Evolutionary conservation across 495 filamentous ascomycete genomes (phyloP).

Genomic region (Tetracladium setigerum): DNA sequence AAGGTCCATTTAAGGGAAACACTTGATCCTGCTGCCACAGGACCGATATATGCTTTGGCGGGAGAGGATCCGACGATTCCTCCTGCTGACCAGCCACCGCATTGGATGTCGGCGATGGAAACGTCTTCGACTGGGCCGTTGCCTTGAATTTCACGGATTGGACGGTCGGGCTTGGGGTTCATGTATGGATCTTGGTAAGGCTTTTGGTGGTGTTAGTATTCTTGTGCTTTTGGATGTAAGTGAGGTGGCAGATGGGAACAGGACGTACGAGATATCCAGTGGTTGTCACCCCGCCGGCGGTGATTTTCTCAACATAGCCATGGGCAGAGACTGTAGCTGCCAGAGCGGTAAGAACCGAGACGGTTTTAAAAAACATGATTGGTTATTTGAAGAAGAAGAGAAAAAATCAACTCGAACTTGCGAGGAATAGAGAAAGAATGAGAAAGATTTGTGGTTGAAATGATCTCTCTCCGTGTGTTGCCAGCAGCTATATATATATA

Average conservation of each 20-base stretch:
- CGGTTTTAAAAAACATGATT: not conserved
- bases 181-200: conserved; percentile 43
- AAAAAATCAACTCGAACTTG: too few species aligned
- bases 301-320: conserved; percentile 49
- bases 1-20: conserved; percentile 56
- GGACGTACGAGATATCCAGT: conserved; percentile 24
- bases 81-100: conserved; percentile 30
- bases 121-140: conserved; percentile 44
- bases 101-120: conserved; percentile 37
- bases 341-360: conserved; percentile 36
- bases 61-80: conserved; percentile 38
- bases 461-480: too few species aligned
- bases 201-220: conserved; percentile 17
- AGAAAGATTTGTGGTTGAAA: too few species aligned
- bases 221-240: conserved; percentile 25
- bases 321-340: conserved; percentile 51
- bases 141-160: conserved; percentile 40
- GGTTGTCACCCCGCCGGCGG: conserved; percentile 27
- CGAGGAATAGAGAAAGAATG: too few species aligned
- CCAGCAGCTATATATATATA: too few species aligned
- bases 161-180: conserved; percentile 29
- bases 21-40: conserved; percentile 43
- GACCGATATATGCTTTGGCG: conserved; percentile 40
- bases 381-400: not conserved
- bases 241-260: conserved; percentile 11